These are phyloP conservation scores for Anacardium occidentale DNA, from an alignment of 345 rosid genomes.

Conservation along the genomic window DNA sequence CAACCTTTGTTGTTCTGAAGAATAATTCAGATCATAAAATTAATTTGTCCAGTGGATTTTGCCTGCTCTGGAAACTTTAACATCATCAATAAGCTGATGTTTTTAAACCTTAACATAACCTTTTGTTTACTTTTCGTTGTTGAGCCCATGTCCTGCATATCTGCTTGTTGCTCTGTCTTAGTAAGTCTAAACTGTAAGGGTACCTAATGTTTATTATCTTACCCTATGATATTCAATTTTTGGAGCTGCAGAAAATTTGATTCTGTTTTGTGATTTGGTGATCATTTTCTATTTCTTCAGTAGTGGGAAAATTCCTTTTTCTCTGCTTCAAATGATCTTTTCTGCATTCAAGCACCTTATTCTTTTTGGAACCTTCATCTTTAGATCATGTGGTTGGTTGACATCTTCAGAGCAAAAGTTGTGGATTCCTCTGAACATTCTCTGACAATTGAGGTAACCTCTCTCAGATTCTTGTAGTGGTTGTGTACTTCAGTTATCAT, in stretches of 20 bases:
- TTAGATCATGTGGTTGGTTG: conserved; percentile 92
- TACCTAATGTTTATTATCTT: background rate
- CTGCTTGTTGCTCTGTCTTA: background rate
- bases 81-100: background rate
- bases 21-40: background rate
- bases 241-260: background rate
- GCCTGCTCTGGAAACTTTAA: background rate
- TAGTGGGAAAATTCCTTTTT: background rate
- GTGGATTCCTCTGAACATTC: conserved; percentile 80
- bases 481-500: background rate
- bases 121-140: background rate
- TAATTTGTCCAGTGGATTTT: background rate
- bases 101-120: background rate
- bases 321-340: background rate
- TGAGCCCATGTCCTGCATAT: background rate
- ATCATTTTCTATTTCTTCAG: background rate
- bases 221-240: background rate
- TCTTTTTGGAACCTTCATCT: conserved; percentile 25
- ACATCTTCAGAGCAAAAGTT: conserved; percentile 78
- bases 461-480: conserved; percentile 3
- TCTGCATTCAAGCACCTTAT: background rate
- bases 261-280: background rate
- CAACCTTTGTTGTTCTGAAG: background rate
- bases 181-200: background rate
- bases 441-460: conserved; percentile 71